These are phyloP conservation scores for Paramyrothecium roridum DNA, from an alignment of 2,329 filamentous ascomycete species.

Conservation along the genomic window DNA sequence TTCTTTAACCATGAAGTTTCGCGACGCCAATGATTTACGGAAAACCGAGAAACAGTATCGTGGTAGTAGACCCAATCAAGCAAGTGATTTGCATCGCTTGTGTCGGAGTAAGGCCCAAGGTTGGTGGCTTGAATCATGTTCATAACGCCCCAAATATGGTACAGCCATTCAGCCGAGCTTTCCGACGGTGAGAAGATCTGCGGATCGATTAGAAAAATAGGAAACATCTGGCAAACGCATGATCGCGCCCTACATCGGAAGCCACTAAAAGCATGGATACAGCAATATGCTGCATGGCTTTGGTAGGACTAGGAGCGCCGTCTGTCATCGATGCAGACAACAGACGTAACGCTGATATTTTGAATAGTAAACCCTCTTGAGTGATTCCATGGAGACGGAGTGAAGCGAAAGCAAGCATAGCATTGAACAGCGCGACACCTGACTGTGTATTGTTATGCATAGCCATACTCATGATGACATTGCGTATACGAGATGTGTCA, in stretches of 20 bases:
- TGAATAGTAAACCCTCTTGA: conserved; percentile 8
- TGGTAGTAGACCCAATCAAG: conserved; percentile 19
- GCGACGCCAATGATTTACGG: conserved; percentile 15
- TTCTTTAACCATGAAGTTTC: no score
- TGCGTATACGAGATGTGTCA: conserved; percentile 5
- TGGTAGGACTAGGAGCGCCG: not conserved
- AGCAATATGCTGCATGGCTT: conserved; percentile 13
- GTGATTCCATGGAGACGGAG: conserved; percentile 7
- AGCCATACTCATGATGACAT: conserved; percentile 10
- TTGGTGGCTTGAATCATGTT: conserved; percentile 10
- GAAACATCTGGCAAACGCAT: not conserved
- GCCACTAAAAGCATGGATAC: conserved; percentile 14
- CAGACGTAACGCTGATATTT: conserved; percentile 10
- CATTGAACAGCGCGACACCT: conserved; percentile 10
- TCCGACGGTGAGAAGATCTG: conserved; percentile 11
- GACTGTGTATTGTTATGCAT: not conserved
- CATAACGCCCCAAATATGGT: conserved; percentile 12
- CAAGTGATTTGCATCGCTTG: conserved; percentile 3
- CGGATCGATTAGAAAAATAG: not conserved
- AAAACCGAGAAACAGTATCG: conserved; percentile 12
- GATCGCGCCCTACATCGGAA: conserved; percentile 14
- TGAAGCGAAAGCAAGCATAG: conserved; percentile 12
- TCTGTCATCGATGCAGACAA: conserved; percentile 4
- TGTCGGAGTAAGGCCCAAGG: not conserved
- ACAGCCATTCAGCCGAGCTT: conserved; percentile 15